A percentile compares a stretch with the other conserved stretches of the same genome.
Conservation (phyloP, 2,329 filamentous ascomycete genomes). For the Chrysoporthe puriensis region DNA sequence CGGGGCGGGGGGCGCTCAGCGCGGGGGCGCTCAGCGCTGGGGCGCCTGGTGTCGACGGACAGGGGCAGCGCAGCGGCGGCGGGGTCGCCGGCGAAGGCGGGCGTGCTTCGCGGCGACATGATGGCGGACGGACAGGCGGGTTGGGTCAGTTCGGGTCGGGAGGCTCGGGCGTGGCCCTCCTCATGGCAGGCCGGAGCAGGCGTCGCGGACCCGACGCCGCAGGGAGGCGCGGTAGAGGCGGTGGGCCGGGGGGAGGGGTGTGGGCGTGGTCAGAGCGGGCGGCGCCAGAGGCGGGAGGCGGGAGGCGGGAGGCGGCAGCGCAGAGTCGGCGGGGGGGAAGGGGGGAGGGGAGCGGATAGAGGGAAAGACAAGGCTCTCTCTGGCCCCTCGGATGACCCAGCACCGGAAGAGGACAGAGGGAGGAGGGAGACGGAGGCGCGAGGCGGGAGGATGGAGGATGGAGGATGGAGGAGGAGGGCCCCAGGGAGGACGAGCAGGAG, state of each 20-base stretch:
- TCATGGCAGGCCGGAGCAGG: slow-evolving; percentile 20
- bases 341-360: background rate
- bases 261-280: background rate
- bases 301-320: background rate
- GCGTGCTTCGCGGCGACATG: slow-evolving; percentile 32
- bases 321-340: background rate
- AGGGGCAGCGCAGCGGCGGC: slow-evolving; percentile 31
- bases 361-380: background rate
- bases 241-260: background rate
- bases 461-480: background rate
- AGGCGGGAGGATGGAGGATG: background rate
- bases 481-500: background rate
- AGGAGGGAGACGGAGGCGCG: background rate
- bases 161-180: slow-evolving; percentile 21
- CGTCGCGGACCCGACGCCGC: background rate
- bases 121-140: slow-evolving; percentile 16
- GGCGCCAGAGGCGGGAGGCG: background rate
- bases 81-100: slow-evolving; percentile 32
- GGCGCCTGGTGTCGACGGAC: slow-evolving; percentile 36
- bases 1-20: slow-evolving; percentile 32
- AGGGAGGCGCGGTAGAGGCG: slow-evolving; percentile 3
- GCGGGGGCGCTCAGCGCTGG: slow-evolving; percentile 30
- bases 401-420: slow-evolving; percentile 13
- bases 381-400: slow-evolving; percentile 21
- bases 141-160: slow-evolving; percentile 23